These are phyloP conservation scores for Pseudonitzschia delicatissima DNA, from an alignment of 108 stramenopile species.

Conservation along the genomic window DNA sequence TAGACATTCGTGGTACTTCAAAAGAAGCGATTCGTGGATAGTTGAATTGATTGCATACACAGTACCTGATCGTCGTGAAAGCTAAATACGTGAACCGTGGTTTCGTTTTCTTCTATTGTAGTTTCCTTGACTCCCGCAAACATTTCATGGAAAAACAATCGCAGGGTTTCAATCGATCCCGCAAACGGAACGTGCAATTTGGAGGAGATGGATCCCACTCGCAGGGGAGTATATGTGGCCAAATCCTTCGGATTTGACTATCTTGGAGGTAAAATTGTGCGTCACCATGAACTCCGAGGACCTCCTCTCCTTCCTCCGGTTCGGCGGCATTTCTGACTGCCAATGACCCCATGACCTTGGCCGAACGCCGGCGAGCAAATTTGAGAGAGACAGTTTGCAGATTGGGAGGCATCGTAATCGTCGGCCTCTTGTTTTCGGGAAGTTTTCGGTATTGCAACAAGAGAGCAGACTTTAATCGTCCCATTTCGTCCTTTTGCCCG, in stretches of 20 bases:
- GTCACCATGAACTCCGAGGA: constrained; percentile 82
- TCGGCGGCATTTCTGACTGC: constrained; percentile 55
- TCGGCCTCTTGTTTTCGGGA: constrained; percentile 82
- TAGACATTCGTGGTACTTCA: not conserved
- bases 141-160: constrained; percentile 80
- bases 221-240: constrained; percentile 85
- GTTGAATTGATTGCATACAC: not conserved
- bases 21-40: not conserved
- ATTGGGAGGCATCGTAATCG: constrained; percentile 87
- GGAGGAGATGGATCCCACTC: constrained; percentile 76
- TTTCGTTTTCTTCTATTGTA: constrained; percentile 30
- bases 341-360: constrained; percentile 87
- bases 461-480: constrained; percentile 81
- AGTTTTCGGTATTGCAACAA: constrained; percentile 75
- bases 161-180: constrained; percentile 66
- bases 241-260: constrained; percentile 84
- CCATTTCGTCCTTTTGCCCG: constrained; percentile 97
- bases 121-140: constrained; percentile 68
- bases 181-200: constrained; percentile 88
- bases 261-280: constrained; percentile 81
- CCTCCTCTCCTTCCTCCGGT: constrained; percentile 61
- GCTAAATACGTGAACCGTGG: constrained; percentile 42
- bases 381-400: constrained; percentile 81
- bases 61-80: constrained; percentile 63
- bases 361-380: constrained; percentile 83